Evolutionary conservation across 352 stramenopile genomes (phyloP).

Genomic region (Globisporangium middletonii): DNA sequence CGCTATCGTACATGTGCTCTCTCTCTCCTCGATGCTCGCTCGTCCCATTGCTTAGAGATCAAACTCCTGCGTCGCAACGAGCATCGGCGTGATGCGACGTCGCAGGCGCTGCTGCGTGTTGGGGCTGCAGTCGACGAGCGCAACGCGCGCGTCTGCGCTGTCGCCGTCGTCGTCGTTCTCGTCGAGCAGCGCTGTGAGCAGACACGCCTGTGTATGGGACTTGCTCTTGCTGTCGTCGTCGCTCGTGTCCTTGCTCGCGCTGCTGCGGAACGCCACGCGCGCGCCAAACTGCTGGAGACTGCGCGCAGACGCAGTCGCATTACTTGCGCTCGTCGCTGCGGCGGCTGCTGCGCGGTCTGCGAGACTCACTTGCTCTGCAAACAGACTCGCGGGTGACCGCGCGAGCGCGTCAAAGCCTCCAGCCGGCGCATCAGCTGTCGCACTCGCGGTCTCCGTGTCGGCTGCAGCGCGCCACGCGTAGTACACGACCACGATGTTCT

Average conservation of each 20-base stretch:
- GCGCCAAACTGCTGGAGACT: conserved; percentile 38
- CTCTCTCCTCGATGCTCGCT: neutral
- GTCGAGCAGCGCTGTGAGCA: conserved; percentile 15
- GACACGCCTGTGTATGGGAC: neutral
- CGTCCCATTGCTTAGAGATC: conserved; percentile 29
- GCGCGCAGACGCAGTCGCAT: conserved; percentile 17
- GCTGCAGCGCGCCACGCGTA: conserved; percentile 40
- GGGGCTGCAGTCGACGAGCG: conserved; percentile 19
- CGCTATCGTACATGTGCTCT: conserved; percentile 3
- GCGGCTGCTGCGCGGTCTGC: conserved; percentile 1
- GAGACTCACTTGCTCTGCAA: conserved; percentile 10
- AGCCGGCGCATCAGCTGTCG: neutral
- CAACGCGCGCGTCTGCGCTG: conserved; percentile 1
- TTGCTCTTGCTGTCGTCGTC: conserved; percentile 1
- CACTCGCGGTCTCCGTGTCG: neutral
- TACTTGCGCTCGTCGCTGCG: neutral
- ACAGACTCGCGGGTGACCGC: conserved; percentile 9
- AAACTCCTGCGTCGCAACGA: conserved; percentile 49
- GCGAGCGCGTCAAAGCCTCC: neutral
- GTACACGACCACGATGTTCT: conserved; percentile 69
- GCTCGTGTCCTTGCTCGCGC: conserved; percentile 1
- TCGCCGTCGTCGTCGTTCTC: conserved; percentile 20
- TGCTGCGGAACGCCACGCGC: conserved; percentile 29
- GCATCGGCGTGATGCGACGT: conserved; percentile 43
- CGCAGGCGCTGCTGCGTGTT: conserved; percentile 26